Evolutionary conservation across 306 rosid genomes (phyloP).

Genomic region (Quercus glauca): DNA sequence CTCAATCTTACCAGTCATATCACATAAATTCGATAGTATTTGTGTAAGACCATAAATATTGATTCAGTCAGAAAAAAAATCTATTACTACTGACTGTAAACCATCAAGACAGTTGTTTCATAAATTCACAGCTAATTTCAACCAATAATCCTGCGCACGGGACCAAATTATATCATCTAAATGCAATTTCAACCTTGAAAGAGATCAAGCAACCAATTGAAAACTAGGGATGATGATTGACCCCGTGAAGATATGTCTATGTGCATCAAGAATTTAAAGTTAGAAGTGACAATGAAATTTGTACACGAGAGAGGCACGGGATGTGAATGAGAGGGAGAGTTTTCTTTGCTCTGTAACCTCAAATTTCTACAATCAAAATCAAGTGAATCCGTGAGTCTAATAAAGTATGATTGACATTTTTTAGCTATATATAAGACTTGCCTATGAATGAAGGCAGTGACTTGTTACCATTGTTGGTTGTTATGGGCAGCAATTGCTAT

Average conservation of each 20-base stretch:
- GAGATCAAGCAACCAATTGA: neutral
- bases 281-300: neutral
- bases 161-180: neutral
- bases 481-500: constrained; percentile 23
- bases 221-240: too few relatives aligned
- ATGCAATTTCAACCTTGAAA: neutral
- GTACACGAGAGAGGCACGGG: constrained; percentile 23
- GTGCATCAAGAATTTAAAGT: neutral
- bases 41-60: too few relatives aligned
- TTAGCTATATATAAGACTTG: neutral
- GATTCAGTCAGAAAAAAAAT: too few relatives aligned
- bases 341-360: constrained; percentile 13
- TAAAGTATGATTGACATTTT: constrained; percentile 8
- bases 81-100: too few relatives aligned
- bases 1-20: neutral
- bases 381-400: constrained; percentile 44
- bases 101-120: constrained; percentile 1
- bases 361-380: constrained; percentile 10
- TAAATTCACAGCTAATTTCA: neutral
- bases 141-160: neutral
- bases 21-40: too few relatives aligned
- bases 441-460: neutral
- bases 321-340: neutral
- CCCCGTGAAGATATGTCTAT: neutral
- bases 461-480: neutral